A percentile compares a stretch with the other conserved stretches of the same genome.
These are phyloP conservation scores for Aureobasidium mangrovei DNA, from an alignment of 2,329 filamentous ascomycete species.

Conservation along the genomic window DNA sequence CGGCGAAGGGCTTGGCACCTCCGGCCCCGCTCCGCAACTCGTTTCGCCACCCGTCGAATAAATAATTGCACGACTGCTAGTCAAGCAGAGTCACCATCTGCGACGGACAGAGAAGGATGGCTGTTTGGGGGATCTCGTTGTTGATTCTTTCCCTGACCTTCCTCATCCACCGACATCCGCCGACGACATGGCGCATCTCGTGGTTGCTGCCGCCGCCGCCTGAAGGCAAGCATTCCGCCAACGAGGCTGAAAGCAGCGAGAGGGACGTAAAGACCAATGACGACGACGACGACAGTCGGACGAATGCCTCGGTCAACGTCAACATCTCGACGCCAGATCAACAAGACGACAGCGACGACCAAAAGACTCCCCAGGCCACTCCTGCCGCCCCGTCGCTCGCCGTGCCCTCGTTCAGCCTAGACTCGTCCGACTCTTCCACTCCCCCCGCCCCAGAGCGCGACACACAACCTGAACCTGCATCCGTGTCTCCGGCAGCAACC, in stretches of 20 bases:
- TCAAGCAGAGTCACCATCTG: neutral
- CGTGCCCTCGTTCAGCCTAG: slow-evolving; percentile 18
- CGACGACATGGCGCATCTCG: slow-evolving; percentile 27
- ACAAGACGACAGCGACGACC: slow-evolving; percentile 14
- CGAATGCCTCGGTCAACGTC: neutral
- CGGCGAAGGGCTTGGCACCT: neutral
- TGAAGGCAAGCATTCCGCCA: neutral
- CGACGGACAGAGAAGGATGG: slow-evolving; percentile 27
- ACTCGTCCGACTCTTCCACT: neutral
- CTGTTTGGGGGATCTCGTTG: slow-evolving; percentile 32
- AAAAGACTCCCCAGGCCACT: slow-evolving; percentile 25
- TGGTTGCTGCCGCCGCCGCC: slow-evolving; percentile 20
- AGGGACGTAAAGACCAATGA: neutral
- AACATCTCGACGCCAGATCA: neutral
- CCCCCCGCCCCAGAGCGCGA: neutral
- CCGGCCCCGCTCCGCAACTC: neutral
- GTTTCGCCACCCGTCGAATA: neutral
- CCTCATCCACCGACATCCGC: slow-evolving; percentile 33
- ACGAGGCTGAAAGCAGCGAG: neutral
- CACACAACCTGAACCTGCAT: slow-evolving; percentile 26
- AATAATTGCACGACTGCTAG: neutral
- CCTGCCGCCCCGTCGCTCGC: slow-evolving; percentile 13
- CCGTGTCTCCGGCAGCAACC: slow-evolving; percentile 35
- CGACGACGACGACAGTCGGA: neutral
- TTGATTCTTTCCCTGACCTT: slow-evolving; percentile 33